phyloP scores from a whole-genome alignment of 1,284 basidiomycete species.

The Agroathelia rolfsii region DNA sequence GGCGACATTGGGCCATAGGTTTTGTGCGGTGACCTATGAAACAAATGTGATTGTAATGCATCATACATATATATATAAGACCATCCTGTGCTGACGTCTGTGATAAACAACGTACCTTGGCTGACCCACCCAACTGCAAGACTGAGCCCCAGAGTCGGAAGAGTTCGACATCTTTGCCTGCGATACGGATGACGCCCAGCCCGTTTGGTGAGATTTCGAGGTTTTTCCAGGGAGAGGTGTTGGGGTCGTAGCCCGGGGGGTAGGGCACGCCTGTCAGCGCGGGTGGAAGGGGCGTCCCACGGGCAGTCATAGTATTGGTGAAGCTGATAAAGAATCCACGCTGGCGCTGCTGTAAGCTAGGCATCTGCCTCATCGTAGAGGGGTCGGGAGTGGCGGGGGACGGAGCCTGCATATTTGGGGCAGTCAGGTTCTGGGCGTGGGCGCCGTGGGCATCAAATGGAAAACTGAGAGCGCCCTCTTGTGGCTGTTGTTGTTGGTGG shows the following conservation, averaged over 20 bases:
- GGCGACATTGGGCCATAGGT: not conserved
- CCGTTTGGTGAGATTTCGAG: constrained; percentile 49
- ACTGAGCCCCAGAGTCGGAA: constrained; percentile 61
- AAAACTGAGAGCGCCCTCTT: too few relatives aligned
- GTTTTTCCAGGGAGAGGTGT: constrained; percentile 48
- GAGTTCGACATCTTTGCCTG: constrained; percentile 71
- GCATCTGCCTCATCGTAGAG: constrained; percentile 11
- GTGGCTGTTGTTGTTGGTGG: too few relatives aligned
- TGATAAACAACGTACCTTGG: constrained; percentile 38
- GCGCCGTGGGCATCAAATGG: too few relatives aligned
- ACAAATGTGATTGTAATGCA: constrained; percentile 1
- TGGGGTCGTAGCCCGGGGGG: constrained; percentile 48
- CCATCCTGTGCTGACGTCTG: not conserved
- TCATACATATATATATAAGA: constrained; percentile 1
- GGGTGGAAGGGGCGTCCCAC: constrained; percentile 54
- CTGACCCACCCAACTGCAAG: constrained; percentile 43
- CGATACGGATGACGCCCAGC: constrained; percentile 51
- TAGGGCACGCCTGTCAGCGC: constrained; percentile 46
- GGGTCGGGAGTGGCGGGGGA: constrained; percentile 14
- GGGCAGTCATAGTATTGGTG: constrained; percentile 42
- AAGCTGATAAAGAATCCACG: constrained; percentile 49
- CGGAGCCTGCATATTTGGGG: too few relatives aligned
- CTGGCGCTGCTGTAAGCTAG: constrained; percentile 36
- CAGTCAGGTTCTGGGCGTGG: too few relatives aligned
- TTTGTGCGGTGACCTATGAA: constrained; percentile 1